Conservation (phyloP, 2,329 filamentous ascomycete genomes). For the Myriosclerotinia curreyana region DNA sequence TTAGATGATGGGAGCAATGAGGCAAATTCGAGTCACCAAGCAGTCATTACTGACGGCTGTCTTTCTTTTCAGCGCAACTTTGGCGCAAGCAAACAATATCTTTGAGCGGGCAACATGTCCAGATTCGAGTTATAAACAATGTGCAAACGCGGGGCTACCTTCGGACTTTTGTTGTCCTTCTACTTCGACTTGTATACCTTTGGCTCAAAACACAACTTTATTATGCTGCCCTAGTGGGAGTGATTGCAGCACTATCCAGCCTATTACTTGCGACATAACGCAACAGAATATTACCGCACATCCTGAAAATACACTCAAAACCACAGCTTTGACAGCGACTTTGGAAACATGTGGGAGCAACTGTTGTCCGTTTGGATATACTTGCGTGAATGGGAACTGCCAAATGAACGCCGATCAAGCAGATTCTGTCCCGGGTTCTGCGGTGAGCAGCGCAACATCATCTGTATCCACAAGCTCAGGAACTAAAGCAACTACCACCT, state of each 20-base stretch:
- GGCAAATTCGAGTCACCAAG: slow-evolving; percentile 23
- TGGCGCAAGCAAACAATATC: slow-evolving; percentile 41
- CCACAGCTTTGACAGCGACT: slow-evolving; percentile 55
- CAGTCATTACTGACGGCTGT: slow-evolving; percentile 28
- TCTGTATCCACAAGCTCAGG: slow-evolving; percentile 17
- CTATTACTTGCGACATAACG: slow-evolving; percentile 62
- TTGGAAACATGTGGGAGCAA: slow-evolving; percentile 55
- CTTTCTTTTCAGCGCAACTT: slow-evolving; percentile 42
- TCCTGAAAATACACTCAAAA: slow-evolving; percentile 62
- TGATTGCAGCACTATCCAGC: slow-evolving; percentile 58
- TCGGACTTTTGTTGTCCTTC: slow-evolving; percentile 64
- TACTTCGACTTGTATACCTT: slow-evolving; percentile 53
- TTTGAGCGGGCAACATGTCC: slow-evolving; percentile 52
- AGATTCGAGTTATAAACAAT: slow-evolving; percentile 50
- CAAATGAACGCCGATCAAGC: slow-evolving; percentile 51
- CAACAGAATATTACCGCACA: slow-evolving; percentile 58
- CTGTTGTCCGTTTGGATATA: slow-evolving; percentile 73
- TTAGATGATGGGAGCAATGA: slow-evolving; percentile 27
- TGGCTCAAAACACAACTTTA: slow-evolving; percentile 64
- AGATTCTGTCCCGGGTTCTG: slow-evolving; percentile 33
- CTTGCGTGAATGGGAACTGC: slow-evolving; percentile 53
- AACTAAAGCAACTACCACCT: slow-evolving; percentile 11
- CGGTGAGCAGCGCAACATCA: slow-evolving; percentile 32
- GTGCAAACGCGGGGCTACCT: slow-evolving; percentile 53
- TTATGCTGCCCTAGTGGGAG: slow-evolving; percentile 64